Base-by-base conservation (phyloP, 176 grass and related monocot species). In the Oryza glaberrima region DNA sequence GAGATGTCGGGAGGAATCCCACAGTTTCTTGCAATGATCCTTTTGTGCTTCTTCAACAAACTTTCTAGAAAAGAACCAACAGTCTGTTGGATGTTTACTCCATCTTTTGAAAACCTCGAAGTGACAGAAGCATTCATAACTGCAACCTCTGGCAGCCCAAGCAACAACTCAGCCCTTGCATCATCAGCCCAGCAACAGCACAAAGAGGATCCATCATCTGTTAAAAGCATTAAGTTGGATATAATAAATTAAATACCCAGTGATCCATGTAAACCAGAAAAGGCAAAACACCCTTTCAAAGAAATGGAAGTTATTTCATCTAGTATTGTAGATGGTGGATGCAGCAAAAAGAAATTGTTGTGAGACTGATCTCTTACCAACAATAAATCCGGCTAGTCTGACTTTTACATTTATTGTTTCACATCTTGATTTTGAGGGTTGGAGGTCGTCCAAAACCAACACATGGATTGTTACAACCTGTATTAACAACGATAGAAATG, bases 201-300 rank as follows among this genome's bases (percentile, higher is more conserved):
- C 30, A 94, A 86, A 7, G 91, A 91, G 81, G 85, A 94, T 83
- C 96, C 93, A 82, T 98, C 92, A 92, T 98, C 91, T 98, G 74
- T 72, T 51, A 41, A 91, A 91, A 88, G 22, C 26, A 85, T 46
- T 46, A 56, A 67, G 66, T 64, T 43, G 73, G 6, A 82, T 65
- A 49, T 44, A 49, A 65, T 40, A 49, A n/a, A 52, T 68, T 65
- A 16, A 77, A 67, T 61, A 82, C 13, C 72, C 36, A 3, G 67
- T 67, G 60, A 14, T 82, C 67, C 60, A 73, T 16, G 45, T 34
- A 78, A 36, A 85, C 64, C 4, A 77, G 32, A 38, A 78, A 78
- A 67, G 1, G 3, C 9, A 77, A 70, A 82, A 46, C 20, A 73
- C 32, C 14, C 26, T 3, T 61, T 10, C 56, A 54, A 14, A 51